Evolutionary conservation across 2,329 filamentous ascomycete genomes (phyloP).

Genomic region (Trichoderma koningiopsis): DNA sequence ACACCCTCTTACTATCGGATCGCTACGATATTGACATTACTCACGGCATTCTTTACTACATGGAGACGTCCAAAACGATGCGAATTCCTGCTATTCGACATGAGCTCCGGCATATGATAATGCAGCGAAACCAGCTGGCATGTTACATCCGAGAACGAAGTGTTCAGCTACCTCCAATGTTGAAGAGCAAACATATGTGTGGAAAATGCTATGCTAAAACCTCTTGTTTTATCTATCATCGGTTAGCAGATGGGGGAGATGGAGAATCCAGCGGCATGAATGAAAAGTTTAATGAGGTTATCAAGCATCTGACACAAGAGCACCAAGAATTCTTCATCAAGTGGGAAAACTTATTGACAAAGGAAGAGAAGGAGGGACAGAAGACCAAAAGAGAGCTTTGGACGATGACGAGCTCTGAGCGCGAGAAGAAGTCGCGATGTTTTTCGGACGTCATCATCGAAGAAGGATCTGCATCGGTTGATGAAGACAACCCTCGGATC

Average conservation of each 20-base stretch:
- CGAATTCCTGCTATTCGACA: constrained; percentile 82
- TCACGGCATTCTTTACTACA: constrained; percentile 92
- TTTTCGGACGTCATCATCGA: constrained; percentile 87
- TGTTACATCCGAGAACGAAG: constrained; percentile 81
- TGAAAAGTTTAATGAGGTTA: constrained; percentile 78
- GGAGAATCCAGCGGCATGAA: constrained; percentile 80
- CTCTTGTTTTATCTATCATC: constrained; percentile 91
- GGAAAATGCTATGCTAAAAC: constrained; percentile 87
- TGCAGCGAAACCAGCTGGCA: constrained; percentile 89
- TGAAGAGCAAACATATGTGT: constrained; percentile 79
- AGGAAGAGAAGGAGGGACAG: constrained; percentile 89
- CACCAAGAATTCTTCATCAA: constrained; percentile 88
- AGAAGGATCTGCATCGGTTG: constrained; percentile 71
- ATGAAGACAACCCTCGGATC: constrained; percentile 74
- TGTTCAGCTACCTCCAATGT: constrained; percentile 79
- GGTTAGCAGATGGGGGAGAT: constrained; percentile 80
- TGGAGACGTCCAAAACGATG: constrained; percentile 84
- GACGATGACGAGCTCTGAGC: constrained; percentile 90
- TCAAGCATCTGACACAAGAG: constrained; percentile 71
- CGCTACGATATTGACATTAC: constrained; percentile 91
- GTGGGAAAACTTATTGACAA: constrained; percentile 91
- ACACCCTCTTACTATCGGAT: constrained; percentile 89
- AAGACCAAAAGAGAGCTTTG: constrained; percentile 88
- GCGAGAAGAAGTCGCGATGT: constrained; percentile 85
- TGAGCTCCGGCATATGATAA: constrained; percentile 94